These are phyloP conservation scores for Juncus effusus DNA, from an alignment of 176 grass and related monocot species.

Conservation along the genomic window DNA sequence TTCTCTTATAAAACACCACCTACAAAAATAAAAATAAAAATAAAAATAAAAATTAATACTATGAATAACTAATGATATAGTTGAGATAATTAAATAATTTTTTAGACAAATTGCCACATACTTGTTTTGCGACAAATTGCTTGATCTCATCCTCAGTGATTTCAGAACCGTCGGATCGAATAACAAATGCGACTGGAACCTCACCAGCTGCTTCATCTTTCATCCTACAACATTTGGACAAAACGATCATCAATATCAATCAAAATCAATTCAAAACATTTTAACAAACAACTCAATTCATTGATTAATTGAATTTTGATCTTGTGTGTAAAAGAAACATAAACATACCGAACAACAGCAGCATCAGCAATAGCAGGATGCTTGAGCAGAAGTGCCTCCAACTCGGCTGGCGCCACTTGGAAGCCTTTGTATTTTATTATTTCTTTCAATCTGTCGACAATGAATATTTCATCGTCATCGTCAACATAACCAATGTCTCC, in stretches of 20 bases:
- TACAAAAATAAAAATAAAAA: constrained; percentile 19
- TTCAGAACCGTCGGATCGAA: constrained; percentile 55
- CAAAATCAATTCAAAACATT: constrained; percentile 1
- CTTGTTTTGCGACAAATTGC: constrained; percentile 83
- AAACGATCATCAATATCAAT: too few relatives aligned
- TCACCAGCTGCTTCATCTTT: constrained; percentile 80
- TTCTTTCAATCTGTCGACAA: constrained; percentile 92
- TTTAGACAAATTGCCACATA: constrained; percentile 19
- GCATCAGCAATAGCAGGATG: constrained; percentile 74
- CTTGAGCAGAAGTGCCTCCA: constrained; percentile 81
- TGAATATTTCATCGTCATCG: constrained; percentile 81
- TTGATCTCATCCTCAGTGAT: constrained; percentile 87
- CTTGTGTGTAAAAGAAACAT: neutral
- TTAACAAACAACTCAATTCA: neutral
- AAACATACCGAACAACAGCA: constrained; percentile 85
- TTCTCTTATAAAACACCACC: constrained; percentile 97
- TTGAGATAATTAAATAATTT: neutral
- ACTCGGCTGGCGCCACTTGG: constrained; percentile 87
- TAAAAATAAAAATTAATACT: constrained; percentile 1
- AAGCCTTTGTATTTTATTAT: constrained; percentile 97
- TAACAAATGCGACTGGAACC: constrained; percentile 83
- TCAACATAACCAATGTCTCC: constrained; percentile 89
- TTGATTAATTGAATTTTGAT: neutral
- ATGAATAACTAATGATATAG: neutral
- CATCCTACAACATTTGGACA: constrained; percentile 49